Evolutionary conservation across 768 basidiomycete genomes (phyloP), one percentile per base, ranked within the genome.

Genomic region (Termitomyces sp.): DNA sequence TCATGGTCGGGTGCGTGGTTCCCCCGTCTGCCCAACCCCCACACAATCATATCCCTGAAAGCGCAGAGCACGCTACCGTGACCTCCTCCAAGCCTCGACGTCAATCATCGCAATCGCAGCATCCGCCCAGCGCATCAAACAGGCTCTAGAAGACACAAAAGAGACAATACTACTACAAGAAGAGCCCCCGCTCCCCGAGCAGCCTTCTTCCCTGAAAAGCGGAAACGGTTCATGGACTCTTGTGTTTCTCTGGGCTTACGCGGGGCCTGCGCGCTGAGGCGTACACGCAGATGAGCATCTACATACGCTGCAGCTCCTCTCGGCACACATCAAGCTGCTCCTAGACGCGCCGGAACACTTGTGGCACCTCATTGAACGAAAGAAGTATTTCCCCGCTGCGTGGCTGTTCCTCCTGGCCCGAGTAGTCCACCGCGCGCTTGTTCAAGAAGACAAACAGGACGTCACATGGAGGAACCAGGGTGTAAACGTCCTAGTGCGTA

Each of bases 341-440:
- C 73, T 97, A 6, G 94, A 97, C 71, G 87, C 92, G 9, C 93
- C 94, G 7, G 94, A 97, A 69, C 87, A 94, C 71, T 72, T 97
- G 22, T 97, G 94, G 90, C 81, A 89, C 4, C 77, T 94, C 54
- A 82, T 96, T 57, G 91, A 95, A 65, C 77, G 82, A 53, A 87
- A 88, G 65, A 80, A 82, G 56, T 94, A 89, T 64, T 79, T 94
- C 30, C 78, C 87, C 35, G 94, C 94, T 6, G 86, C 92, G 14
- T 95, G 90, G 89, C 71, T 96, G 48, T 95, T 93, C 72, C 79
- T 94, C 16, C 77, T 96, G 20, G 82, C 92, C 8, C 82, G 93
- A 6, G 92, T 94, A 0, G 90, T 94, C 8, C 86, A 94, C 68
- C 85, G 86, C 52, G 81, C 87, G 10, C 74, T 96, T 53, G 75